Conservation (phyloP, 148 eudicot genomes). For the Rhododendron molle region DNA sequence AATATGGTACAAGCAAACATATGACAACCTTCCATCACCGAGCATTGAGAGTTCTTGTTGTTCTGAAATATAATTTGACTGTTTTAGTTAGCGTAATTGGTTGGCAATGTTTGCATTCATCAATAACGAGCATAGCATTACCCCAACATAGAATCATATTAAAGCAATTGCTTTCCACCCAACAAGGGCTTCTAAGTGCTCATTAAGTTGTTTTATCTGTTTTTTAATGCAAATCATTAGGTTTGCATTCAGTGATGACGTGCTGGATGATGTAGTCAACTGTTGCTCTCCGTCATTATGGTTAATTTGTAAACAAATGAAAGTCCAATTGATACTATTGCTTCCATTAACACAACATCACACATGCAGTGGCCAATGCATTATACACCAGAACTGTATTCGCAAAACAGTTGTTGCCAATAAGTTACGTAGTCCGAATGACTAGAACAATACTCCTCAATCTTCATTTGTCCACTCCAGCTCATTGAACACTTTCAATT, state of each 20-base stretch:
- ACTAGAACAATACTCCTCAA: neutral
- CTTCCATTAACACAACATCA: slow-evolving; percentile 4
- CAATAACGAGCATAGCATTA: neutral
- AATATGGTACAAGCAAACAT: neutral
- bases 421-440: neutral
- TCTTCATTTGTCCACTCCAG: neutral
- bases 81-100: no score
- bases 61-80: neutral
- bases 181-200: neutral
- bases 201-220: neutral
- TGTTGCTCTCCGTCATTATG: neutral
- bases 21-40: neutral
- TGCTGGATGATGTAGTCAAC: neutral
- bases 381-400: neutral
- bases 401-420: neutral
- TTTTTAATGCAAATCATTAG: neutral
- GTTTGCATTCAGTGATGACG: neutral
- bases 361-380: neutral
- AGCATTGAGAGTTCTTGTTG: neutral
- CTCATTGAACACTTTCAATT: neutral
- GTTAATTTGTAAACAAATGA: neutral
- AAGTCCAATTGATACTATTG: neutral
- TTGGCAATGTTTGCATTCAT: neutral
- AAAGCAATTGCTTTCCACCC: neutral
- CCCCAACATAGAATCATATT: neutral